phyloP scores from a whole-genome alignment of 2,329 filamentous ascomycete genomes.

The Bisporella sp. region DNA sequence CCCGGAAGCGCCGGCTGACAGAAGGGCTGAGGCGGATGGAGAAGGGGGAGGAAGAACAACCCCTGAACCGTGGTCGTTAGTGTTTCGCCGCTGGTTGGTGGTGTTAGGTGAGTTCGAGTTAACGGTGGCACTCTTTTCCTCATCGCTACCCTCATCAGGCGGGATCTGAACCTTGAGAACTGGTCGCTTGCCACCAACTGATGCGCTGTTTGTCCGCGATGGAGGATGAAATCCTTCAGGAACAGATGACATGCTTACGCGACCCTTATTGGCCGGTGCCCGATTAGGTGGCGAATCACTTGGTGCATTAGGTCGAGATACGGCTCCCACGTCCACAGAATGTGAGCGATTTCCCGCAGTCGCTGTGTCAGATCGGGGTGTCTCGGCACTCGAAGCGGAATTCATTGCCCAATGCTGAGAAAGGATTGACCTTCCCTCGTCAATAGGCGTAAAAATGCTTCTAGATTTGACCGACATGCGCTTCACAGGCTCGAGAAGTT shows the following conservation, averaged over 20 bases:
- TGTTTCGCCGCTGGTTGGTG: conserved; percentile 18
- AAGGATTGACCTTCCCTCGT: conserved; percentile 82
- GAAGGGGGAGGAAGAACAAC: conserved; percentile 90
- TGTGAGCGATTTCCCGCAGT: conserved; percentile 48
- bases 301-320: conserved; percentile 43
- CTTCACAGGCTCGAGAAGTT: conserved; percentile 41
- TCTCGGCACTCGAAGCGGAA: conserved; percentile 42
- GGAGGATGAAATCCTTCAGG: conserved; percentile 66
- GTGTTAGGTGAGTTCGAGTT: conserved; percentile 47
- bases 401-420: conserved; percentile 68
- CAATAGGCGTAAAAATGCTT: conserved; percentile 96
- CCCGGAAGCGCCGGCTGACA: conserved; percentile 86
- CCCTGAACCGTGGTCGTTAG: conserved; percentile 47
- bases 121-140: conserved; percentile 59
- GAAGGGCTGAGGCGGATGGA: conserved; percentile 68
- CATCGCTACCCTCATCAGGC: conserved; percentile 81
- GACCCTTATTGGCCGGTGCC: conserved; percentile 39
- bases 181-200: conserved; percentile 64
- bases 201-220: conserved; percentile 70
- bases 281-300: conserved; percentile 48
- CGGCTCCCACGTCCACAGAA: conserved; percentile 55
- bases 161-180: conserved; percentile 83
- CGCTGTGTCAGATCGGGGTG: conserved; percentile 19
- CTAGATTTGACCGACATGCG: conserved; percentile 45
- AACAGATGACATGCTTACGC: conserved; percentile 42